These are phyloP conservation scores for Diaporthe velutina DNA, from an alignment of 2,329 filamentous ascomycete genomes.

Conservation along the genomic window DNA sequence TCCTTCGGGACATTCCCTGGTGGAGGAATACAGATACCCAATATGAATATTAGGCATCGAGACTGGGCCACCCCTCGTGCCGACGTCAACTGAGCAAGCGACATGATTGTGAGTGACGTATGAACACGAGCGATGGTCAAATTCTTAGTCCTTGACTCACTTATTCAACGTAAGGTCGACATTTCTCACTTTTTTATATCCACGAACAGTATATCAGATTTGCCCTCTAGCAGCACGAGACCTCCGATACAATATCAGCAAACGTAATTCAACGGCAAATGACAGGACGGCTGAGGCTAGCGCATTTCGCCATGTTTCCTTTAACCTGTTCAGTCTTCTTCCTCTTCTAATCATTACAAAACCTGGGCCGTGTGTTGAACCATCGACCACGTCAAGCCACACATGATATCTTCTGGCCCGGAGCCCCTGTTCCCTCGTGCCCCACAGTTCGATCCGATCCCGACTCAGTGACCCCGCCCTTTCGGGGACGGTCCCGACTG, in stretches of 20 bases:
- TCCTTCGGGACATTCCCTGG: neutral
- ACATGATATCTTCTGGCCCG: too few species aligned
- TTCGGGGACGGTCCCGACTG: neutral
- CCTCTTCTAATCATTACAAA: neutral
- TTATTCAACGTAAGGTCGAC: neutral
- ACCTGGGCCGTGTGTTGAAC: neutral
- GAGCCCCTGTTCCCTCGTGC: too few species aligned
- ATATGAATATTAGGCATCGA: constrained; percentile 18
- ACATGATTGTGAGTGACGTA: neutral
- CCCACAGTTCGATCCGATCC: neutral
- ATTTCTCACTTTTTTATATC: too few species aligned
- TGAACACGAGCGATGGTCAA: too few species aligned
- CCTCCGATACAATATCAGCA: neutral
- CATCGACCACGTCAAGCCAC: neutral
- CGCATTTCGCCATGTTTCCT: neutral
- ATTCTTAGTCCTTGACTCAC: too few species aligned
- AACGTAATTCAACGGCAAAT: neutral
- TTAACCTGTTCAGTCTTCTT: neutral
- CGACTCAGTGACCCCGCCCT: neutral
- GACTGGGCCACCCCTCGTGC: neutral
- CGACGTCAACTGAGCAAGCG: neutral
- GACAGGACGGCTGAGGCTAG: neutral
- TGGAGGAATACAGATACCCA: constrained; percentile 9
- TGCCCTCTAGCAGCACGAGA: too few species aligned
- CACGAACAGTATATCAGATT: neutral